phyloP scores from a whole-genome alignment of 768 basidiomycete species.

The Boletus pseudopeckii region DNA sequence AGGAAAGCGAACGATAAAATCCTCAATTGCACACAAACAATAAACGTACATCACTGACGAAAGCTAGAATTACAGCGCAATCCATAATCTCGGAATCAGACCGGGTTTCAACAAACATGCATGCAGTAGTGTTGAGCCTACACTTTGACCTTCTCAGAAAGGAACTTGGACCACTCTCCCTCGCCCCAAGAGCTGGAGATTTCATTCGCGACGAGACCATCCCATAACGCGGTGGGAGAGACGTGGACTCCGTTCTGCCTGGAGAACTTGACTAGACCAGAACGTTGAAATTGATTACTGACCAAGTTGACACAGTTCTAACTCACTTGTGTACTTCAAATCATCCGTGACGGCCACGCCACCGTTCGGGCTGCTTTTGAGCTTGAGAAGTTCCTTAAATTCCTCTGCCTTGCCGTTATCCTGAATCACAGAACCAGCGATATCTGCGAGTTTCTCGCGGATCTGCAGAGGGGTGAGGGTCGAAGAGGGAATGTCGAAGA shows the following conservation, averaged over 20 bases:
- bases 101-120: not conserved
- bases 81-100: not conserved
- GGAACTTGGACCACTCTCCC: conserved; percentile 76
- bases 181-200: conserved; percentile 81
- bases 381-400: conserved; percentile 59
- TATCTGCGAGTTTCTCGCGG: conserved; percentile 64
- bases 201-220: conserved; percentile 68
- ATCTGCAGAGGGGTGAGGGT: conserved; percentile 66
- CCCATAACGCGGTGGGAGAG: conserved; percentile 78
- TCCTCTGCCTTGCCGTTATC: conserved; percentile 41
- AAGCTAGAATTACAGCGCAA: not conserved
- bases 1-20: not conserved
- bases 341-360: conserved; percentile 82
- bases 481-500: conserved; percentile 72
- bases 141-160: conserved; percentile 52
- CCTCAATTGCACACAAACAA: not conserved
- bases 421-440: conserved; percentile 55
- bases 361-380: conserved; percentile 68
- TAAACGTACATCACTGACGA: not conserved
- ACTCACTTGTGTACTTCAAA: conserved; percentile 84
- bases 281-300: not conserved
- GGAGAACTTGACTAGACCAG: conserved; percentile 72
- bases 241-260: conserved; percentile 92
- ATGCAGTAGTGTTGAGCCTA: conserved; percentile 16
- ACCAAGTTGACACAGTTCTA: not conserved